Base-by-base conservation (phyloP, 805 yeast species). In the Candida ulmi region DNA sequence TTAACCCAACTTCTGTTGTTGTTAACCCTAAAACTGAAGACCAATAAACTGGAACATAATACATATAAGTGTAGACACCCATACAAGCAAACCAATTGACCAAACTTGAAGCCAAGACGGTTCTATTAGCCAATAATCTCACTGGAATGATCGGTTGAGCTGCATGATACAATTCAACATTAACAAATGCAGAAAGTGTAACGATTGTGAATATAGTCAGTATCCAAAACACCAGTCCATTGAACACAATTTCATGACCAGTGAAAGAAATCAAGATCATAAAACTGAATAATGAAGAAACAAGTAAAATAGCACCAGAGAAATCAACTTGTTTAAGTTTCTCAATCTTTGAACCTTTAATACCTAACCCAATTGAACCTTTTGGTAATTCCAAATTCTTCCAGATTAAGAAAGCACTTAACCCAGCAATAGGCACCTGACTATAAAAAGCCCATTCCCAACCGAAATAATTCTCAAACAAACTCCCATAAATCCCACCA, bases 21-120 rank as follows among this genome's bases (percentile, higher is more conserved):
- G 74, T 53, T 29, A 75, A 57, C 12, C 68, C 70, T 44, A 71
- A 55, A 2, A 78, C 84, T 0, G 84, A 62, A 13, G 74, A 62
- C 58, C 74, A 78, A 52, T 69, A 83, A 16, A 87, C 69, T 2
- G 96, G 96, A 3, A 80, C 69, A 58, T 80, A 86, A 61, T 71
- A 87, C 40, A 86, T 55, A 46, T 71, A 68, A 2, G 88, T 65
- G 55, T 74, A 83, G 15, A 74, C 71, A 1, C 78, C 70, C 83
- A 85, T 84, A 6, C 87, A 77, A 57, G 72, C 68, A 49, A 78
- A 77, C 78, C 83, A 77, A 53, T 80, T 80, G 13, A 82, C 73
- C 49, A 80, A 60, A 7, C 84, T 74, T 2, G 86, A 73, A 1
- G 85, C 76, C 35, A 79, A 59, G 3, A 83, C 76, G 0, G 87